Base-by-base conservation (phyloP, 805 yeast genomes). In the Candida silvicultrix region DNA sequence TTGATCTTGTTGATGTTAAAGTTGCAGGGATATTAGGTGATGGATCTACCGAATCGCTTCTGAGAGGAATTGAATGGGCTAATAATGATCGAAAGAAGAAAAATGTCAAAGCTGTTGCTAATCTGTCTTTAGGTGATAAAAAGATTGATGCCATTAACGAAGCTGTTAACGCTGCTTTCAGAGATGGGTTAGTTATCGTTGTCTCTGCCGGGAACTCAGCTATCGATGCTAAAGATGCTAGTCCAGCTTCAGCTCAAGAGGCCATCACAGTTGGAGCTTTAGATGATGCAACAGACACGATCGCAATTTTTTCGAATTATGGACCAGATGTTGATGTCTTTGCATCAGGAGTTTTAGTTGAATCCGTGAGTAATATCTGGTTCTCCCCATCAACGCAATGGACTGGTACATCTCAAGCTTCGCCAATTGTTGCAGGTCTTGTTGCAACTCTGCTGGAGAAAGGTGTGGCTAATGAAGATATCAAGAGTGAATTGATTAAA, bases 141-240 rank as follows among this genome's bases (percentile, higher is more conserved):
- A 75, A 73, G 46, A 83, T 82, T 52, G 53, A 71, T 0, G 74
- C 85, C 2, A 68, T 46, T 44, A 84, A 88, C 54, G 70, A 74
- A 20, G 95, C 95, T 0, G 76, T 87, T 4, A 74, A 75, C 46
- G 88, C 87, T 2, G 92, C 94, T 0, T 71, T 70, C 2, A 73
- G 78, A 21, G 71, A 84, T 0, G 95, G 95, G 0, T 58, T 88
- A 34, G 70, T 82, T 1, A 61, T 83, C 20, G 84, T 81, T 16
- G 85, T 73, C 5, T 95, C 95, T 0, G 95, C 95, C 0, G 97
- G 97, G 1, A 89, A 89, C 60, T 71, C 81, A 28, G 78, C 81
- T 53, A 62, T 74, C 15, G 77, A 86, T 57, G 95, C 96, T 0
- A 88, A 96, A 55, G 63, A 71, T 50, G 75, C 79, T 21, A 85